Conservation (phyloP, 768 basidiomycete genomes). For the Suillus hirtellus region DNA sequence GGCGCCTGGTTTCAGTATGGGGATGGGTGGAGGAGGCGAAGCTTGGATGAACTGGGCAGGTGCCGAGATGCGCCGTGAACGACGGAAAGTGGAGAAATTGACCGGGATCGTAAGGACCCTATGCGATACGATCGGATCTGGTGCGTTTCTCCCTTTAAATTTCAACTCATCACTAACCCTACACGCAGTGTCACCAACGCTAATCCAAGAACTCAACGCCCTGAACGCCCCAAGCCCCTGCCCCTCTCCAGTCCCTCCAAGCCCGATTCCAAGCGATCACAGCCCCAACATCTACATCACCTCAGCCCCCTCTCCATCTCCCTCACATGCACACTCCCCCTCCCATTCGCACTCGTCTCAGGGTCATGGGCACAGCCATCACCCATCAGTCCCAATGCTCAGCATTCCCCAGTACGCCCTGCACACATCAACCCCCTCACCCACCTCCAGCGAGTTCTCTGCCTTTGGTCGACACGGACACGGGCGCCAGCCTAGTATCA, state of each 20-base stretch:
- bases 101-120: conserved; percentile 57
- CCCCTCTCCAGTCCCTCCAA: conserved; percentile 24
- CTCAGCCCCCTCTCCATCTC: conserved; percentile 49
- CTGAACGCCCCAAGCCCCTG: conserved; percentile 31
- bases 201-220: conserved; percentile 29
- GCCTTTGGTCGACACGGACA: conserved; percentile 24
- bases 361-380: conserved; percentile 3
- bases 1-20: conserved; percentile 11
- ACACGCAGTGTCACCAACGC: conserved; percentile 19
- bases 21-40: conserved; percentile 17
- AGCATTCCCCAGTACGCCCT: conserved; percentile 26
- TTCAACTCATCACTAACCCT: background rate
- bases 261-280: conserved; percentile 18
- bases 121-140: conserved; percentile 59
- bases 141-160: conserved; percentile 37
- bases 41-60: conserved; percentile 34
- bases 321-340: background rate
- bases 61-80: conserved; percentile 53
- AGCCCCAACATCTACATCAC: conserved; percentile 76
- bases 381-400: conserved; percentile 32
- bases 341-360: conserved; percentile 20
- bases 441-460: conserved; percentile 26
- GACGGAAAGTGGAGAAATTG: conserved; percentile 61
- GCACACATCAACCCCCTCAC: conserved; percentile 31
- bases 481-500: conserved; percentile 34